Evolutionary conservation across 2,329 filamentous ascomycete species (phyloP).

Genomic region (Reticulascus tulasneorum): DNA sequence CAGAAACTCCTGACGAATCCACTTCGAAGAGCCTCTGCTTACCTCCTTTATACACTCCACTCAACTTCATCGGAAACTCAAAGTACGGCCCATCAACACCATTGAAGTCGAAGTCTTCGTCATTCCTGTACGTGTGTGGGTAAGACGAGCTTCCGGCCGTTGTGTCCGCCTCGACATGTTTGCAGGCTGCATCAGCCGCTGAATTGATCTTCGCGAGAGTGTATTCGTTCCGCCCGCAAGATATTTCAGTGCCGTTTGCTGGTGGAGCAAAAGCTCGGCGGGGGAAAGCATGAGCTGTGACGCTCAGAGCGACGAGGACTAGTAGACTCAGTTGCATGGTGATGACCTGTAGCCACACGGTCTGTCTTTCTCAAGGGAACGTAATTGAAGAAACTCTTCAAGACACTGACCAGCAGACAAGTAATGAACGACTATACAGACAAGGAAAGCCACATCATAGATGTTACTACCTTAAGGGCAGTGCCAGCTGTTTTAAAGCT

Average conservation of each 20-base stretch:
- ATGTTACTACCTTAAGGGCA: neutral
- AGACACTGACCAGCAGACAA: neutral
- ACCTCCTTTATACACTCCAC: constrained; percentile 53
- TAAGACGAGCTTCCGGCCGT: constrained; percentile 37
- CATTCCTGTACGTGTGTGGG: constrained; percentile 58
- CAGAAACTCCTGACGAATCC: neutral
- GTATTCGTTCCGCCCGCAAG: constrained; percentile 53
- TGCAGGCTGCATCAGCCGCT: constrained; percentile 48
- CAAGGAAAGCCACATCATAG: neutral
- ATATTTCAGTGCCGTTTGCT: constrained; percentile 4
- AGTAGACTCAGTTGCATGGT: constrained; percentile 7
- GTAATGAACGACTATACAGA: neutral
- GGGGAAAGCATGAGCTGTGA: constrained; percentile 10
- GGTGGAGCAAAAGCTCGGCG: constrained; percentile 33
- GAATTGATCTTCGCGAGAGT: constrained; percentile 41
- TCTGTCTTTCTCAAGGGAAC: too few species aligned
- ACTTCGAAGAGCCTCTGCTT: constrained; percentile 16
- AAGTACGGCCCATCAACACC: constrained; percentile 53
- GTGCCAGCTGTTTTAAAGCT: constrained; percentile 3
- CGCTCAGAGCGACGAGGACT: constrained; percentile 6
- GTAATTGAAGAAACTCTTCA: neutral
- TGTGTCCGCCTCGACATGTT: constrained; percentile 38
- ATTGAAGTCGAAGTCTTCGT: constrained; percentile 58
- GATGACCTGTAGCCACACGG: neutral
- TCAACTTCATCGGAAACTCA: constrained; percentile 57